Conservation (phyloP, 352 stramenopile genomes). For the Globisporangium echinulatum region DNA sequence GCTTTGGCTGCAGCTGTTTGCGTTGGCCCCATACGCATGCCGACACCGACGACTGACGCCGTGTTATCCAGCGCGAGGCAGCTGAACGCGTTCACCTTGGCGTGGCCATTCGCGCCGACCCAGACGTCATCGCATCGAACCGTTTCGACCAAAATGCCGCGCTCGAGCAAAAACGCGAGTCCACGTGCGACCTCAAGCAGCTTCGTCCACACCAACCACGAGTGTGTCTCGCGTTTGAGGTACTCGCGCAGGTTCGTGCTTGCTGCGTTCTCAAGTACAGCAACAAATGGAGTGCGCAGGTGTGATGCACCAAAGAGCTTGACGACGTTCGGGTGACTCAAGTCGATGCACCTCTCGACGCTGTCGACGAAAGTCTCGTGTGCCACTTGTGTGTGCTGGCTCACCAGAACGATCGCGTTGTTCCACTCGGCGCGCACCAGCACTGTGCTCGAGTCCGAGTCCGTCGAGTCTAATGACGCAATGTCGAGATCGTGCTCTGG, state of each 20-base stretch:
- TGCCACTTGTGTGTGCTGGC: not conserved
- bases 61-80: not conserved
- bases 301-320: slow-evolving; percentile 21
- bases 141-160: not conserved
- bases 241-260: slow-evolving; percentile 4
- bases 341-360: slow-evolving; percentile 23
- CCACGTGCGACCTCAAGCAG: slow-evolving; percentile 13
- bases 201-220: not conserved
- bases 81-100: slow-evolving; percentile 3
- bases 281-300: slow-evolving; percentile 7
- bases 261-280: slow-evolving; percentile 8
- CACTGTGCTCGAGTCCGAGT: too few species aligned
- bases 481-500: slow-evolving; percentile 82
- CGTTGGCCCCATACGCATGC: not conserved
- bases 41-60: not conserved
- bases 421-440: slow-evolving; percentile 21
- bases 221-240: not conserved
- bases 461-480: not conserved
- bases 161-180: slow-evolving; percentile 22
- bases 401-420: slow-evolving; percentile 23
- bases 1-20: not conserved
- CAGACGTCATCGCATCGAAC: slow-evolving; percentile 2
- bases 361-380: not conserved
- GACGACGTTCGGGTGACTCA: slow-evolving; percentile 17
- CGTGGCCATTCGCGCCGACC: not conserved